Conservation (phyloP, 331 rosid species). For the Prunus yedoensis region DNA sequence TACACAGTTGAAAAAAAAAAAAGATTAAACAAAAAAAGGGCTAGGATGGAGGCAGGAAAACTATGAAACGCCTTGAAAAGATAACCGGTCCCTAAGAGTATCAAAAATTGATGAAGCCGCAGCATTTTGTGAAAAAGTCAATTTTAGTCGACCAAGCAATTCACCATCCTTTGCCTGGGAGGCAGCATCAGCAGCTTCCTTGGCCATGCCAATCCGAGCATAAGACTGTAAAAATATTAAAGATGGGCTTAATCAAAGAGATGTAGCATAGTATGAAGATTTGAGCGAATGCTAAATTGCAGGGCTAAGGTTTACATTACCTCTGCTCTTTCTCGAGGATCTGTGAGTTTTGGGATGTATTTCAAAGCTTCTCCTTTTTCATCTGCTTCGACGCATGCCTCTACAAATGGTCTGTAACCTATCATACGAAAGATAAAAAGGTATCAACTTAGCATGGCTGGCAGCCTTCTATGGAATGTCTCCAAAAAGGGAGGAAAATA, state of each 20-base stretch:
- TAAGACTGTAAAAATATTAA: no score
- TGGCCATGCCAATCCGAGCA: no score
- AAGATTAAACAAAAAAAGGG: no score
- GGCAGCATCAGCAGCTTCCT: no score
- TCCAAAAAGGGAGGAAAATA: not conserved
- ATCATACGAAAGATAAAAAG: slow-evolving; percentile 22
- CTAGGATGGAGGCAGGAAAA: no score
- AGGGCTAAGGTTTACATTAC: slow-evolving; percentile 30
- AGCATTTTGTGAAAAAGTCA: no score
- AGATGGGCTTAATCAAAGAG: no score
- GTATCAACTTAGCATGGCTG: slow-evolving; percentile 15
- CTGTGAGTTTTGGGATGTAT: slow-evolving; percentile 90
- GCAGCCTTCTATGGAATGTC: not conserved
- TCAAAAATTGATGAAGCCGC: slow-evolving; percentile 69
- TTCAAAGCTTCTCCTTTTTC: slow-evolving; percentile 91
- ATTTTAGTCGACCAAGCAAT: no score
- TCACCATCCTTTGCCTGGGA: no score
- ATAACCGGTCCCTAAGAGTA: no score
- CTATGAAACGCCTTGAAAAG: no score
- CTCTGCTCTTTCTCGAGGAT: slow-evolving; percentile 96
- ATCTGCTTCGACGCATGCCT: slow-evolving; percentile 95
- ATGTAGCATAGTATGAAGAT: not conserved
- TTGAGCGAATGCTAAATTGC: not conserved
- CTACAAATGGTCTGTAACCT: slow-evolving; percentile 95
- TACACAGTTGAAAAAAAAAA: no score